Evolutionary conservation across 2,329 filamentous ascomycete genomes (phyloP), one percentile per base, ranked within the genome.

Genomic region (Trichoderma guizhouense): DNA sequence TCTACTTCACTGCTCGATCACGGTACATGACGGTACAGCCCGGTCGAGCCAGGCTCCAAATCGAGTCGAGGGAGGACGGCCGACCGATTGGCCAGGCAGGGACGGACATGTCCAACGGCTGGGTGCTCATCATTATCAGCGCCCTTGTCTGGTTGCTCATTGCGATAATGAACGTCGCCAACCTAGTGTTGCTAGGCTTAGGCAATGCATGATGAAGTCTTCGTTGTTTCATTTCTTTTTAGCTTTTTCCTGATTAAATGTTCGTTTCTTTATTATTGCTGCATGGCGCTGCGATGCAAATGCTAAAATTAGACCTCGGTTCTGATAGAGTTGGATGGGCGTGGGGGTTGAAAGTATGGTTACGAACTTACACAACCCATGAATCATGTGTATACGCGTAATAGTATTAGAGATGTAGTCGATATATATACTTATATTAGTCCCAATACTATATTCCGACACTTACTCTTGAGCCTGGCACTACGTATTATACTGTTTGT

Each of bases 1-100:
- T 97, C 71, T 97, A 92, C 82, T 97, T 97, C 77, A 97, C 94
- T 0, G 93, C 92, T 76, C 86, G 91, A 57, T 88, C 90, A 75
- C 89, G 89, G 77, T 96, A 92, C 81, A 97, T 97, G 94, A 93
- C 89, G 9, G 91, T 93, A 7, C 79, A 82, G 71, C 81, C 85
- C 2, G 85, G 86, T 39, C 78, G 79, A 28, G 81, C 82, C 7
- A 76, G 81, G 12, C 80, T 80, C 68, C 76, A 78, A 55, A 70
- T 76, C 57, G 78, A 80, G 15, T 69, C 66, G 11, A 53, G 55
- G 18, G 75, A 77, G 2, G 76, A 73, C 7, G 73, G 39, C 8
- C 51, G 53, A 34, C 18, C 51, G 3, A 11, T 65, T 11, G 64
- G 28, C 36, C 60, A 36, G 34, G 12, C 30, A 9, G 74, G 79